Evolutionary conservation across 495 filamentous ascomycete species (phyloP).

Genomic region (Daldinia caldariorum): DNA sequence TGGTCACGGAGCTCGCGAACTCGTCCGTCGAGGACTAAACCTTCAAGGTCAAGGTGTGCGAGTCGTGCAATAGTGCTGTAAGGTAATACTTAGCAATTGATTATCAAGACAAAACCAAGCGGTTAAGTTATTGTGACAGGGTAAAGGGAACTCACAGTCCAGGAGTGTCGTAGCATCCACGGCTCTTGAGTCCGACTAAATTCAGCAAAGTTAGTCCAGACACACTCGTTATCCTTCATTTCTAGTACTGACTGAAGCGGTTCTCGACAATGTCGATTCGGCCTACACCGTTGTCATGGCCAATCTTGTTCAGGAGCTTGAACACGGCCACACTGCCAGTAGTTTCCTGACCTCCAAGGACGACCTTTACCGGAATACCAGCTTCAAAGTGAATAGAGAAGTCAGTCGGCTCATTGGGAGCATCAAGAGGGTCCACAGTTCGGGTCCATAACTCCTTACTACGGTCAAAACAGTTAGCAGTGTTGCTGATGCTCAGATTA

Average conservation of each 20-base stretch:
- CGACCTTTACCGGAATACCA: slow-evolving; percentile 78
- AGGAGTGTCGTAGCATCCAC: slow-evolving; percentile 90
- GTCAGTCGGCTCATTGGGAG: slow-evolving; percentile 78
- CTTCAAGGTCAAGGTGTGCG: slow-evolving; percentile 85
- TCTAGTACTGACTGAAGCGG: slow-evolving; percentile 6
- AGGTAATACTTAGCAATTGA: not conserved
- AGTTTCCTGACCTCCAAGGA: slow-evolving; percentile 64
- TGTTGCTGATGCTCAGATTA: not conserved
- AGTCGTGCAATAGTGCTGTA: slow-evolving; percentile 70
- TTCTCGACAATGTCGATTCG: slow-evolving; percentile 82
- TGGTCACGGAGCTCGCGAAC: slow-evolving; percentile 88
- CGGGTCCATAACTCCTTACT: slow-evolving; percentile 82
- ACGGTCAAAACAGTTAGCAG: not conserved
- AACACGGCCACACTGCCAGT: slow-evolving; percentile 85
- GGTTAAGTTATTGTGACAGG: not conserved
- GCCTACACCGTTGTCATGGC: slow-evolving; percentile 78
- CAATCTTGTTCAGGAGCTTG: slow-evolving; percentile 80
- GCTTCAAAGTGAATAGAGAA: slow-evolving; percentile 85
- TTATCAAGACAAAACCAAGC: no score
- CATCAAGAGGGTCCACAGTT: slow-evolving; percentile 78
- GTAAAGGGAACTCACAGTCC: slow-evolving; percentile 51
- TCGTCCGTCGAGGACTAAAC: slow-evolving; percentile 83
- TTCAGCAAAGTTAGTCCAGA: slow-evolving; percentile 3
- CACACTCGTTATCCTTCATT: not conserved
- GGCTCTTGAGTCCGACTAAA: slow-evolving; percentile 80